phyloP scores from a whole-genome alignment of 768 basidiomycete genomes.

The Podaxis sp. region DNA sequence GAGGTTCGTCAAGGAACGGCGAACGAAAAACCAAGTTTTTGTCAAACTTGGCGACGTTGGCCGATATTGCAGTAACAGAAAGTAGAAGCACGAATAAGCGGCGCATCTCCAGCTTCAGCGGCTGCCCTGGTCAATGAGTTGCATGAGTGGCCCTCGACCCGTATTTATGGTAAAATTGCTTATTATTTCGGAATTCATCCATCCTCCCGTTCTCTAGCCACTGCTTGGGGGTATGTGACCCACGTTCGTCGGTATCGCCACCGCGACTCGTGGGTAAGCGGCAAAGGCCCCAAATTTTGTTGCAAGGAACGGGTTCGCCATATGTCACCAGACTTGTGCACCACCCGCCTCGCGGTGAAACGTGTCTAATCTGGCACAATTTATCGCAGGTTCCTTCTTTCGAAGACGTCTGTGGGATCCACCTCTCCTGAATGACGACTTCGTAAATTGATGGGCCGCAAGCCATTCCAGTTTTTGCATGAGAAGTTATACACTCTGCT shows the following conservation, averaged over 20 bases:
- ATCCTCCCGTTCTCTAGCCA: too few relatives aligned
- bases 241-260: background rate
- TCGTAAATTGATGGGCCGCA: background rate
- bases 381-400: background rate
- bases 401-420: background rate
- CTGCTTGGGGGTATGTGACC: background rate
- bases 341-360: background rate
- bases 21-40: slow-evolving; percentile 42
- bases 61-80: slow-evolving; percentile 16
- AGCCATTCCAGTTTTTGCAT: background rate
- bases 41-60: slow-evolving; percentile 28
- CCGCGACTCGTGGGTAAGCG: background rate
- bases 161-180: background rate
- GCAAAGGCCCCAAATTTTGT: background rate
- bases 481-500: background rate
- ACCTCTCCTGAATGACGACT: background rate
- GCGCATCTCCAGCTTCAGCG: background rate
- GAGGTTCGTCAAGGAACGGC: slow-evolving; percentile 34
- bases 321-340: background rate
- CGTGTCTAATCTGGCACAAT: background rate
- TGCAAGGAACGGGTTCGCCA: background rate
- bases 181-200: too few relatives aligned
- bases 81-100: slow-evolving; percentile 4
- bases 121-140: background rate
- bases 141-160: background rate